A percentile compares a stretch with the other conserved stretches of the same genome.
Evolutionary conservation across 2,329 filamentous ascomycete genomes (phyloP).

Genomic region (Botrytis sinoallii): DNA sequence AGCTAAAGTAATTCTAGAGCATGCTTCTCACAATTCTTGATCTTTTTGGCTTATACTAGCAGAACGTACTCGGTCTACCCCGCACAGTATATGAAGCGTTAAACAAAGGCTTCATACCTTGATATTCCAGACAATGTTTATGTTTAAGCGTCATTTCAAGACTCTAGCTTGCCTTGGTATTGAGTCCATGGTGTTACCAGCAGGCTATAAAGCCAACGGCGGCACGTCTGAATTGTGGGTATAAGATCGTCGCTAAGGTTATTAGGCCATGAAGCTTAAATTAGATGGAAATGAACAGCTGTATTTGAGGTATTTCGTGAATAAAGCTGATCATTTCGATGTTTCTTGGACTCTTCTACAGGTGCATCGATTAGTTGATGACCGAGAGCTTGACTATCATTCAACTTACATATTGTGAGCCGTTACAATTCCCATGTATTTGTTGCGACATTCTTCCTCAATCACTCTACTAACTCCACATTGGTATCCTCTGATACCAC

Average conservation of each 20-base stretch:
- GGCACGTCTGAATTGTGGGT: background rate
- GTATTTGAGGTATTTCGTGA: background rate
- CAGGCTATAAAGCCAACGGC: rapidly evolving
- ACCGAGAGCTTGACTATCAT: background rate
- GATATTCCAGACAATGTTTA: rapidly evolving
- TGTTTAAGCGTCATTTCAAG: background rate
- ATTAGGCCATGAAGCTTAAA: background rate
- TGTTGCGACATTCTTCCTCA: background rate
- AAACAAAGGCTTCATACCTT: background rate
- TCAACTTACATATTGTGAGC: background rate
- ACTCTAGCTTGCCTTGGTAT: background rate
- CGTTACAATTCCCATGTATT: background rate
- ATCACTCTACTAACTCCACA: background rate
- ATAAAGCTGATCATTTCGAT: background rate
- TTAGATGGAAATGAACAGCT: rapidly evolving
- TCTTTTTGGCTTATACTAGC: background rate
- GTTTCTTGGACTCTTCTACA: background rate
- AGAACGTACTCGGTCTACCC: background rate
- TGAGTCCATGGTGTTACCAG: rapidly evolving
- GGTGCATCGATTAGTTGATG: background rate
- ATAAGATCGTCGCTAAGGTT: background rate
- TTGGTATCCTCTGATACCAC: background rate
- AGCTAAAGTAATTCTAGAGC: background rate
- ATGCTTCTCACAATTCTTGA: background rate
- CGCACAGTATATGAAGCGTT: background rate